Percentiles rank a stretch among this genome's conserved stretches.
phyloP scores from a whole-genome alignment of 208 protist genomes.

The Crithidia sp. region DNA sequence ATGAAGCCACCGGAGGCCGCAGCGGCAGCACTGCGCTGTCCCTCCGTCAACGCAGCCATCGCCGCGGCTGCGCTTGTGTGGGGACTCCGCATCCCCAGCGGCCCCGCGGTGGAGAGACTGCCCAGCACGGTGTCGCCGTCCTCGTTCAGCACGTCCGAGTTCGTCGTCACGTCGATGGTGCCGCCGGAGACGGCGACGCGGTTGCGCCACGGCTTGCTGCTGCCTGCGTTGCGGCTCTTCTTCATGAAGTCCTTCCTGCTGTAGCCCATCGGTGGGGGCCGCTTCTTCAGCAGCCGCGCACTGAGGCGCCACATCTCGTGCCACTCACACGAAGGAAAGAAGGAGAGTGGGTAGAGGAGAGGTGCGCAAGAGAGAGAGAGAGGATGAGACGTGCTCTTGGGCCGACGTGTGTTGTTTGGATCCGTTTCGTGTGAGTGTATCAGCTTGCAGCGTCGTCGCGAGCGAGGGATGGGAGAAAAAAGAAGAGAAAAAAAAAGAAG shows the following conservation, averaged over 20 bases:
- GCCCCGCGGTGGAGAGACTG: constrained; percentile 45
- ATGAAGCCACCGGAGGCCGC: background rate
- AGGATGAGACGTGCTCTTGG: too few species aligned
- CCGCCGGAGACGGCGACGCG: constrained; percentile 50
- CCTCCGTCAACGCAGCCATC: constrained; percentile 7
- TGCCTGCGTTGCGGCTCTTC: constrained; percentile 78
- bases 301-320: constrained; percentile 39
- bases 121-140: constrained; percentile 41
- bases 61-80: constrained; percentile 11
- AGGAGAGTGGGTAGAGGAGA: background rate
- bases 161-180: constrained; percentile 68
- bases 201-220: constrained; percentile 84
- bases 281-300: constrained; percentile 41
- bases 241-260: constrained; percentile 69
- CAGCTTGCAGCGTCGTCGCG: too few species aligned
- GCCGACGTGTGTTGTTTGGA: too few species aligned
- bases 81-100: constrained; percentile 70
- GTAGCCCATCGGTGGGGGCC: constrained; percentile 63
- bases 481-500: background rate
- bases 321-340: background rate
- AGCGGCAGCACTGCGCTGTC: constrained; percentile 6
- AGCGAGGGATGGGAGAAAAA: background rate
- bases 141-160: constrained; percentile 45
- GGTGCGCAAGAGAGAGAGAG: too few species aligned
- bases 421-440: too few species aligned